These are phyloP conservation scores for Cyclotella baltica DNA, from an alignment of 108 stramenopile genomes.

Conservation along the genomic window DNA sequence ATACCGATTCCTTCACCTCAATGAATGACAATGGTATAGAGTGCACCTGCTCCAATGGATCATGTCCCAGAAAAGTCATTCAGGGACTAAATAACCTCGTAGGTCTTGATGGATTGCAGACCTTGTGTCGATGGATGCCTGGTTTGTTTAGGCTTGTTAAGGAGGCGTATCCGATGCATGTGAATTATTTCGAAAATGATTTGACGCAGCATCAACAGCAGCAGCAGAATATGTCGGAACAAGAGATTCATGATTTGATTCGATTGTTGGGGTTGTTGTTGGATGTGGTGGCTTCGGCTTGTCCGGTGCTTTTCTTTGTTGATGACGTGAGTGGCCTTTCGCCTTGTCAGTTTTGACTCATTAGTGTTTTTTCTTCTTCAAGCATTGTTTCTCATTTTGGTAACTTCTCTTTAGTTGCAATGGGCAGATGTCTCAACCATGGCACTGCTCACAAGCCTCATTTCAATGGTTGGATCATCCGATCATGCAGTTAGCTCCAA, in stretches of 20 bases:
- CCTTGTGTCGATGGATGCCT: conserved; percentile 22
- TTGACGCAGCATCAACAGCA: background rate
- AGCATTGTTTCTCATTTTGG: background rate
- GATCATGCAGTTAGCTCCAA: background rate
- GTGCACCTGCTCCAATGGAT: conserved; percentile 11
- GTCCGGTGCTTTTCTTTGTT: conserved; percentile 22
- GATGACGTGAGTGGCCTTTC: conserved; percentile 32
- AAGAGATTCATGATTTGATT: background rate
- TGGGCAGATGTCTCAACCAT: conserved; percentile 26
- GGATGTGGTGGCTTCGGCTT: conserved; percentile 22
- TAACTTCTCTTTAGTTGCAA: conserved; percentile 16
- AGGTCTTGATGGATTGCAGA: conserved; percentile 9
- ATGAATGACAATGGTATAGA: background rate
- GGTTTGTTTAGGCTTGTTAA: conserved; percentile 9
- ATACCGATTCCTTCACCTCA: background rate
- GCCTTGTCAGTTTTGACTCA: background rate
- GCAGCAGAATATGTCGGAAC: background rate
- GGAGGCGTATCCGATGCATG: conserved; percentile 5
- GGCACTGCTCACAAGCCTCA: conserved; percentile 9
- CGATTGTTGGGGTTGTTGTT: conserved; percentile 14
- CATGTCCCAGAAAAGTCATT: conserved; percentile 17
- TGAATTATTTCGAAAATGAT: background rate
- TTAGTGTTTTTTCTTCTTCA: background rate
- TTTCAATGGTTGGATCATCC: background rate
- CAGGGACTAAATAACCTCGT: background rate